Evolutionary conservation across 1,139 yeast species (phyloP).

Genomic region (Diutina neorugosa): DNA sequence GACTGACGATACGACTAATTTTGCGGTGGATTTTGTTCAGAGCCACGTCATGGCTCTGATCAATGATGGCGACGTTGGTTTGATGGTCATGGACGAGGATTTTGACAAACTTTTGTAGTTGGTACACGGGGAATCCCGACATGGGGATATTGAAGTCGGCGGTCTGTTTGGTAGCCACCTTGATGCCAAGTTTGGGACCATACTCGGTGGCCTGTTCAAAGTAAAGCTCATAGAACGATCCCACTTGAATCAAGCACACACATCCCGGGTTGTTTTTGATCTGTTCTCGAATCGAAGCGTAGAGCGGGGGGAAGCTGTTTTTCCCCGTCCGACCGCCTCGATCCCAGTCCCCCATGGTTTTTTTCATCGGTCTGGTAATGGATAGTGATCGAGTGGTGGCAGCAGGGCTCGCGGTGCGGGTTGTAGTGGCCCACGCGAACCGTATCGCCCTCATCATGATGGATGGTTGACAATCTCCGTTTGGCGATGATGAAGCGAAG

Average conservation of each 20-base stretch:
- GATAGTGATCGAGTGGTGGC: background rate
- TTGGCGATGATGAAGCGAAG: background rate
- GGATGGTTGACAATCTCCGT: background rate
- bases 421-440: background rate
- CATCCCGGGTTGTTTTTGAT: slow-evolving; percentile 45
- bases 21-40: slow-evolving; percentile 37
- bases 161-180: slow-evolving; percentile 29
- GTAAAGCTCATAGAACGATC: slow-evolving; percentile 82
- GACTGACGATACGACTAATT: slow-evolving; percentile 72
- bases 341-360: slow-evolving; percentile 1
- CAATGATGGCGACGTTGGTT: slow-evolving; percentile 68
- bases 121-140: slow-evolving; percentile 82
- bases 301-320: background rate
- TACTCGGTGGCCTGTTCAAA: slow-evolving; percentile 74
- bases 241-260: slow-evolving; percentile 77
- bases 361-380: background rate
- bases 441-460: background rate
- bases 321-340: background rate
- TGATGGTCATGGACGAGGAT: slow-evolving; percentile 59
- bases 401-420: background rate
- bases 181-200: slow-evolving; percentile 60
- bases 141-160: slow-evolving; percentile 49
- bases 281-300: slow-evolving; percentile 14
- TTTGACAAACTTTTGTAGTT: slow-evolving; percentile 61
- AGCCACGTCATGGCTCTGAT: slow-evolving; percentile 37